phyloP scores from a whole-genome alignment of 2,329 filamentous ascomycete genomes.

The Paradendryphiella salina region DNA sequence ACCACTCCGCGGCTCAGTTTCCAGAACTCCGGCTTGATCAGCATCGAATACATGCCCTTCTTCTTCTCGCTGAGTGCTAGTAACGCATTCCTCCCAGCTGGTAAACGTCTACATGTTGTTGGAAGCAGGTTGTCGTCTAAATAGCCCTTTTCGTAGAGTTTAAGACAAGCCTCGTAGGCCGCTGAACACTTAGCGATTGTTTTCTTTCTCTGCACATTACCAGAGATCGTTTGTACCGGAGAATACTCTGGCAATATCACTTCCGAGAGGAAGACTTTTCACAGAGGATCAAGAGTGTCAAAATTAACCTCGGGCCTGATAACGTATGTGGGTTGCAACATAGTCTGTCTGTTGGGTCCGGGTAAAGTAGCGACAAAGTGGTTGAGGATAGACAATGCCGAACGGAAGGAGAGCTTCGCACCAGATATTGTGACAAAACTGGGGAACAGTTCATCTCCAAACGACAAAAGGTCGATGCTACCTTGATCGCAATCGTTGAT shows the following conservation, averaged over 20 bases:
- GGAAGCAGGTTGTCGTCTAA: constrained; percentile 77
- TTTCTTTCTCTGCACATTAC: constrained; percentile 69
- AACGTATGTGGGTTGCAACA: constrained; percentile 62
- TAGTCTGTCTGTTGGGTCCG: constrained; percentile 53
- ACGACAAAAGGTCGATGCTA: constrained; percentile 59
- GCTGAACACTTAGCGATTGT: constrained; percentile 82
- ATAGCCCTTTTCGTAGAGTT: constrained; percentile 66
- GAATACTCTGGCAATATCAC: constrained; percentile 76
- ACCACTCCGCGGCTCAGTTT: constrained; percentile 47
- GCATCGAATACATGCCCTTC: constrained; percentile 73
- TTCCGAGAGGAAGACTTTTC: constrained; percentile 62
- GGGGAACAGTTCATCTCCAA: constrained; percentile 54
- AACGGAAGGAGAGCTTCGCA: constrained; percentile 76
- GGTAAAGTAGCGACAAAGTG: constrained; percentile 74
- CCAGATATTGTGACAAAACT: constrained; percentile 67
- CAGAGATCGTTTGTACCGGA: constrained; percentile 68
- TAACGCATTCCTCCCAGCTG: constrained; percentile 82
- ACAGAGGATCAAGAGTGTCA: constrained; percentile 11
- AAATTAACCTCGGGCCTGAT: constrained; percentile 44
- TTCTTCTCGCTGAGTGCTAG: constrained; percentile 81
- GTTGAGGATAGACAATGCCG: constrained; percentile 70
- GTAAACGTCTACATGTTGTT: constrained; percentile 69
- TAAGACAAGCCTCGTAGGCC: constrained; percentile 78
- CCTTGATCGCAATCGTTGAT: constrained; percentile 63
- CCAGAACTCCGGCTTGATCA: constrained; percentile 79